A percentile compares a stretch with the other conserved stretches of the same genome.
These are phyloP conservation scores for Neonothopanus nambi DNA, from an alignment of 1,284 basidiomycete species.

Conservation along the genomic window DNA sequence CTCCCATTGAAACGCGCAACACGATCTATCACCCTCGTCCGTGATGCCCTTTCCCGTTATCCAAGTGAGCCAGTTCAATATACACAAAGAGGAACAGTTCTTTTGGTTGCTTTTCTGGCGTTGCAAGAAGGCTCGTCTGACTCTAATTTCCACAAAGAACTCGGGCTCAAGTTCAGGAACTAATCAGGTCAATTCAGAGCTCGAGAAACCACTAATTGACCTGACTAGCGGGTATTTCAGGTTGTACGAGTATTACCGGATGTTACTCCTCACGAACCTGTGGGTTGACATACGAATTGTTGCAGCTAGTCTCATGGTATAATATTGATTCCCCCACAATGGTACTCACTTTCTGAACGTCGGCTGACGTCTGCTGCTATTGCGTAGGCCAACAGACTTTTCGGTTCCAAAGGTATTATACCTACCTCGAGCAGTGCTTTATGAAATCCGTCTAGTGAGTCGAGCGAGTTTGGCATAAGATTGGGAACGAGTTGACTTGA, in stretches of 20 bases:
- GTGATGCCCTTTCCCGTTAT: constrained; percentile 78
- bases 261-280: constrained; percentile 58
- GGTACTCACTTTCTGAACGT: too few species aligned
- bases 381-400: constrained; percentile 94
- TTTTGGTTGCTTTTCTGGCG: constrained; percentile 60
- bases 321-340: constrained; percentile 21
- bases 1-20: too few species aligned
- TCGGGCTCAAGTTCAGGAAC: too few species aligned
- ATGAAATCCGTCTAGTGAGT: constrained; percentile 64
- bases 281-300: constrained; percentile 72
- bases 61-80: constrained; percentile 80
- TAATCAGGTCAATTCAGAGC: neutral
- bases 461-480: constrained; percentile 32
- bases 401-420: constrained; percentile 90
- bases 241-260: constrained; percentile 79
- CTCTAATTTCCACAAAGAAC: too few species aligned
- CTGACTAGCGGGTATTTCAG: constrained; percentile 96
- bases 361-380: too few species aligned
- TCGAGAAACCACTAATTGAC: constrained; percentile 53
- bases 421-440: constrained; percentile 82
- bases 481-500: constrained; percentile 39
- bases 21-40: too few species aligned
- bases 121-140: constrained; percentile 22
- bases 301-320: constrained; percentile 84
- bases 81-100: constrained; percentile 78